These are phyloP conservation scores for Ballota nigra DNA, from an alignment of 257 asterid genomes.

Conservation along the genomic window DNA sequence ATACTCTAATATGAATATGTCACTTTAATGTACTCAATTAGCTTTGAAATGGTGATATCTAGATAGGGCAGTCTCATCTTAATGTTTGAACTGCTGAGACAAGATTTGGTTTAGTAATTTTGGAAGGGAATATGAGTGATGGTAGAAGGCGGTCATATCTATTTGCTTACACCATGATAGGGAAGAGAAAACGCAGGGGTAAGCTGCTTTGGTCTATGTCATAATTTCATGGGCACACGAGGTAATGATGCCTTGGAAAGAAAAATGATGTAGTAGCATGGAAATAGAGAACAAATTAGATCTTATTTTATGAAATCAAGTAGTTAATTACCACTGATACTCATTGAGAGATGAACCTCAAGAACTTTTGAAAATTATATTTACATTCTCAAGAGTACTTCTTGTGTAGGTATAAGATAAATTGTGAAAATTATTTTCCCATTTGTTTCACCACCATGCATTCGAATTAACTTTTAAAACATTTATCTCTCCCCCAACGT, in stretches of 20 bases:
- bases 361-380: neutral
- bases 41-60: neutral
- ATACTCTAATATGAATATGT: neutral
- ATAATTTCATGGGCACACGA: neutral
- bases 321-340: neutral
- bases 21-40: neutral
- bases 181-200: neutral
- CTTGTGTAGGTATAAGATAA: neutral
- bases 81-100: neutral
- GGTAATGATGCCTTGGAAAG: neutral
- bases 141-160: neutral
- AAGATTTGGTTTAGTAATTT: neutral
- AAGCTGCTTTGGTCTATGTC: neutral
- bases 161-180: neutral
- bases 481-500: neutral
- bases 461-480: neutral
- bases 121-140: neutral
- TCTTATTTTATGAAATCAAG: neutral
- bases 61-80: neutral
- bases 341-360: neutral
- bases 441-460: neutral
- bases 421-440: neutral
- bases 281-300: neutral
- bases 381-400: neutral
- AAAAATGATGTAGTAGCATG: neutral